Conservation (phyloP, 257 asterid species). For the Capsicum pubescens region DNA sequence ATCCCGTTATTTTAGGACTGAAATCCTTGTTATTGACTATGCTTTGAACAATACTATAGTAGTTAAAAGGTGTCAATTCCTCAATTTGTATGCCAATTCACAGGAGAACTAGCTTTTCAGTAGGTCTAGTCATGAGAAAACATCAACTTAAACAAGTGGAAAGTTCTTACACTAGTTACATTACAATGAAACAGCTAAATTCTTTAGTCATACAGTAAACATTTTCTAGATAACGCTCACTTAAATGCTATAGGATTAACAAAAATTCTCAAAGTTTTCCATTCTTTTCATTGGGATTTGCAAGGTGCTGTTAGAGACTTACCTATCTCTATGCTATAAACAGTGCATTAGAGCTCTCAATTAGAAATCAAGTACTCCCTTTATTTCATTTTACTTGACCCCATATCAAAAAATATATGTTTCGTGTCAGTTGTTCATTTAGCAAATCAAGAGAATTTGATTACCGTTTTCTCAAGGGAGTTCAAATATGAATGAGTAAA, state of each 20-base stretch:
- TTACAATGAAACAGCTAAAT: neutral
- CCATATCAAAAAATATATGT: too few relatives aligned
- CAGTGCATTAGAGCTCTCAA: neutral
- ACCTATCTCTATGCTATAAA: neutral
- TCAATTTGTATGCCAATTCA: neutral
- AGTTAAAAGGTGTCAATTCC: neutral
- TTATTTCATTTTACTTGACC: too few relatives aligned
- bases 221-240: neutral
- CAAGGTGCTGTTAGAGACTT: neutral
- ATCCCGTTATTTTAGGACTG: neutral
- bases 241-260: neutral
- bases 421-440: too few relatives aligned
- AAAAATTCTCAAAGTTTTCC: neutral
- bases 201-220: neutral
- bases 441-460: too few relatives aligned
- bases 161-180: neutral
- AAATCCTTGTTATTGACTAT: neutral
- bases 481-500: too few relatives aligned
- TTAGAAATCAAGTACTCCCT: neutral
- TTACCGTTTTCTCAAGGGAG: too few relatives aligned
- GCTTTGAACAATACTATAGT: neutral
- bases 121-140: neutral
- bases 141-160: neutral
- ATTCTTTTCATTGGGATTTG: neutral
- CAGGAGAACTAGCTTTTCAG: constrained; percentile 13